Base-by-base conservation (phyloP, 1,284 basidiomycete species). In the Heterobasidion annosum region DNA sequence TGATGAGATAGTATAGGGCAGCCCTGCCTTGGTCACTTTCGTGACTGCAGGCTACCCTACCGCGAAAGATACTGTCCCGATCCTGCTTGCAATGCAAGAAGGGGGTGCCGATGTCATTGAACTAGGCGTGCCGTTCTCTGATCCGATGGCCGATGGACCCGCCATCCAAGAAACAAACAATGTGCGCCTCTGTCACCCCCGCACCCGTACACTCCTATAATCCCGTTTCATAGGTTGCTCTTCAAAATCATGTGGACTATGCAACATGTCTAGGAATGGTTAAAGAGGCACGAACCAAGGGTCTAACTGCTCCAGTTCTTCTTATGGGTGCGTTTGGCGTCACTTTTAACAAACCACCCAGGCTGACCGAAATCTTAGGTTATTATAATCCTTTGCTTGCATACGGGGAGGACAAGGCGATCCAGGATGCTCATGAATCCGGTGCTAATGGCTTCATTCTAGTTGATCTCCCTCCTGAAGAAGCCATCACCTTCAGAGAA, bases 361-460 rank as follows among this genome's bases (percentile, higher is more conserved):
- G 33, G 40, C 9, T 44, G 35, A 33, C 37, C 12, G n/a, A 56
- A 43, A 47, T 12, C 15, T 13, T 48, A 97, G 94, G 94, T 49
- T 98, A 98, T 73, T 97, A 95, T 73, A 99, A 99, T 68, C 95
- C 97, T 8, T 71, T 98, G 45, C 77, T 99, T 52, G 91, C 95
- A 0, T 96, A 98, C 66, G 94, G 93, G 9, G 97, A 99, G 71
- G 89, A 95, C 61, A 89, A 84, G 67, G 91, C 96, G 1, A 93
- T 98, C 48, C 78, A 84, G 53, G 94, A 97, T 67, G 95, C 94
- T 4, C 79, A 73, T 52, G 83, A 85, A 53, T 91, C 93, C 25
- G 96, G 96, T 34, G 97, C 92, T 0, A 98, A 97, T 69, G 97
- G 96, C 6, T 99, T 95, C 69, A 96, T 99, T 65, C 83, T 99